These are phyloP conservation scores for Hsuehochloa calcarea DNA, from an alignment of 176 grass and related monocot species.

Conservation along the genomic window DNA sequence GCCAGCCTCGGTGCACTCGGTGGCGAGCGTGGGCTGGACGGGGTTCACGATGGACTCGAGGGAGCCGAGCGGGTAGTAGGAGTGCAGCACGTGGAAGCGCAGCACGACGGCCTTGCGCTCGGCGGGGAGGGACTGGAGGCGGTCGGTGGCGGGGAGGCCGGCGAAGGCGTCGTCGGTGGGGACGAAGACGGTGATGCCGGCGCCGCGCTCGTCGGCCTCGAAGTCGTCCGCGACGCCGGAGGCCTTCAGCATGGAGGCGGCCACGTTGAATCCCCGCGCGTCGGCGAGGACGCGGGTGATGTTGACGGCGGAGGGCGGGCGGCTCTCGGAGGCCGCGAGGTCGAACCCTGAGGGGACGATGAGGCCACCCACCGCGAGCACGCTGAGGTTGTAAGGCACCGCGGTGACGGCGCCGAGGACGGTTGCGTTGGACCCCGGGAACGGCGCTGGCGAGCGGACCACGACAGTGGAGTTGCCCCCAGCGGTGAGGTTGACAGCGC, in stretches of 20 bases:
- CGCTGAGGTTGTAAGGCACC: slow-evolving; percentile 79
- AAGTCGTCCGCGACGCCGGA: slow-evolving; percentile 79
- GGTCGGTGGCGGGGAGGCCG: slow-evolving; percentile 57
- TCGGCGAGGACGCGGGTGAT: slow-evolving; percentile 80
- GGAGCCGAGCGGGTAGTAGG: slow-evolving; percentile 94
- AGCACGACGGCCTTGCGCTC: slow-evolving; percentile 83
- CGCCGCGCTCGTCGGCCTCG: slow-evolving; percentile 73
- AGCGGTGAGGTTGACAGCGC: slow-evolving; percentile 82
- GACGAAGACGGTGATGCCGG: slow-evolving; percentile 90
- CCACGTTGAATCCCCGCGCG: slow-evolving; percentile 80
- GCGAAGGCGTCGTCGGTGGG: slow-evolving; percentile 98
- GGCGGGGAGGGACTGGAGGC: slow-evolving; percentile 84
- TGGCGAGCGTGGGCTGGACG: slow-evolving; percentile 93
- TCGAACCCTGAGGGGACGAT: slow-evolving; percentile 75
- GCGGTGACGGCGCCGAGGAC: slow-evolving; percentile 61
- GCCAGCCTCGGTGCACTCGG: slow-evolving; percentile 72
- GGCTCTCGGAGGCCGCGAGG: slow-evolving; percentile 70
- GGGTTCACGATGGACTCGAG: slow-evolving; percentile 98
- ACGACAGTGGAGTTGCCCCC: slow-evolving; percentile 38
- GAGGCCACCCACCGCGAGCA: slow-evolving; percentile 73
- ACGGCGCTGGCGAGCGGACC: slow-evolving; percentile 65
- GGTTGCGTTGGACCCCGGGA: slow-evolving; percentile 63
- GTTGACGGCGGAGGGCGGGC: slow-evolving; percentile 56
- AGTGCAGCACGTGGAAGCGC: slow-evolving; percentile 95
- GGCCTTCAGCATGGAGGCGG: slow-evolving; percentile 87